Evolutionary conservation across 2,329 filamentous ascomycete species (phyloP).

Genomic region (Colletotrichum agaves): DNA sequence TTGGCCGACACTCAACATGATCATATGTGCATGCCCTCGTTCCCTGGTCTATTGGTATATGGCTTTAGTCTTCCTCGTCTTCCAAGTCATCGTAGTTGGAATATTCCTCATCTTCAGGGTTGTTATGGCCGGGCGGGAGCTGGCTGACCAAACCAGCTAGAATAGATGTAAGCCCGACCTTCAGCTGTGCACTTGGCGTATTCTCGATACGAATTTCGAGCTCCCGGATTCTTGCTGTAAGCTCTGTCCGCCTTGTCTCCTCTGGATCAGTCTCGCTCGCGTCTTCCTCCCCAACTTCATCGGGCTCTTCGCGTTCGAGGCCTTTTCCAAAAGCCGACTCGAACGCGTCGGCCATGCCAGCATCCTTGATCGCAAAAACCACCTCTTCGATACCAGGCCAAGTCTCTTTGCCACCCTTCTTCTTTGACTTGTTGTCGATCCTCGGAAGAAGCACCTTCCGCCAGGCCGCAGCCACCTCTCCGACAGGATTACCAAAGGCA

Average conservation of each 20-base stretch:
- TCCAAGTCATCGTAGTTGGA: not conserved
- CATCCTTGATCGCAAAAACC: constrained; percentile 68
- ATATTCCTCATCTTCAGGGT: not conserved
- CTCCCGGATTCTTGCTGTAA: constrained; percentile 44
- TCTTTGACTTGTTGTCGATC: constrained; percentile 33
- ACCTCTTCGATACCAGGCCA: constrained; percentile 62
- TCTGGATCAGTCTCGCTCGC: constrained; percentile 20
- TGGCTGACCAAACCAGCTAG: constrained; percentile 43
- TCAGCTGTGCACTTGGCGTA: constrained; percentile 43
- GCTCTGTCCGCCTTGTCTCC: constrained; percentile 37
- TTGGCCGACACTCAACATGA: no score
- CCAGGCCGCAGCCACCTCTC: constrained; percentile 67
- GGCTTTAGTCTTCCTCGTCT: not conserved
- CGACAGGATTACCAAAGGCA: constrained; percentile 70
- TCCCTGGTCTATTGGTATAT: no score
- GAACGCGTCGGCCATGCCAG: constrained; percentile 63
- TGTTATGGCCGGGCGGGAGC: constrained; percentile 29
- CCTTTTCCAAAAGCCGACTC: constrained; percentile 57
- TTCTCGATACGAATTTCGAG: constrained; percentile 42
- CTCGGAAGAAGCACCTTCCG: constrained; percentile 44
- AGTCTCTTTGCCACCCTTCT: constrained; percentile 42
- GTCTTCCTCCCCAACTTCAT: not conserved
- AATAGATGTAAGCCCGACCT: constrained; percentile 42
- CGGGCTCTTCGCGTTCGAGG: constrained; percentile 45
- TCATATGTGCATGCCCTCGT: no score